phyloP scores from a whole-genome alignment of 768 basidiomycete species.

The Amanita exitialis region DNA sequence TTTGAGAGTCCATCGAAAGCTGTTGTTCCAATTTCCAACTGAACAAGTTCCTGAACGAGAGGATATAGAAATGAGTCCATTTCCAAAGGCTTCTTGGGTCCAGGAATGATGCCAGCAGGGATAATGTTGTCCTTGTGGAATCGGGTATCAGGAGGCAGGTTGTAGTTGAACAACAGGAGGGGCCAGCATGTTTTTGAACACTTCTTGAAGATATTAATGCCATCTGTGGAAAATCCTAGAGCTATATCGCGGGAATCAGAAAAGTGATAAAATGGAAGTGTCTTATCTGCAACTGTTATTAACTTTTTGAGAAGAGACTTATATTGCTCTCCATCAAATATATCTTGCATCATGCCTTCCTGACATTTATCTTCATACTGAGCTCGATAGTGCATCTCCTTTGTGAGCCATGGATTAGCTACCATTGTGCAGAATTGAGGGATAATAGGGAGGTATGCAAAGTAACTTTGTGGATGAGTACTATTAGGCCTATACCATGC shows the following conservation, averaged over 20 bases:
- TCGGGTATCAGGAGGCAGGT: constrained; percentile 26
- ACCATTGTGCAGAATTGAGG: constrained; percentile 16
- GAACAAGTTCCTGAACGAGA: constrained; percentile 23
- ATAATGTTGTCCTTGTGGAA: constrained; percentile 26
- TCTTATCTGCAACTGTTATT: neutral
- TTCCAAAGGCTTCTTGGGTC: constrained; percentile 32
- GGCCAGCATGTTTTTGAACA: constrained; percentile 22
- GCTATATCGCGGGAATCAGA: neutral
- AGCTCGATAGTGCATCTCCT: constrained; percentile 13
- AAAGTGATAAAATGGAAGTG: neutral
- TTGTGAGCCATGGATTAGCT: constrained; percentile 5
- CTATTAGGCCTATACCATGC: neutral
- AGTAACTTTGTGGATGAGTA: neutral
- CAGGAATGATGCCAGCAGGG: constrained; percentile 32
- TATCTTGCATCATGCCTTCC: constrained; percentile 14
- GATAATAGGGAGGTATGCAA: constrained; percentile 19
- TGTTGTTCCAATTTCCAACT: constrained; percentile 24
- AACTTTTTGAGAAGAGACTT: constrained; percentile 17
- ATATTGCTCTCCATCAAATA: constrained; percentile 9
- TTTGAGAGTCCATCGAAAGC: constrained; percentile 18
- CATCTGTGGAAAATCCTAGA: neutral
- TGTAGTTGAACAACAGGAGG: constrained; percentile 21
- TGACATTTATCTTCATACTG: constrained; percentile 8
- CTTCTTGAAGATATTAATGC: neutral
- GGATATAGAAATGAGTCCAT: constrained; percentile 33